Evolutionary conservation across 2,329 filamentous ascomycete genomes (phyloP).

Genomic region (Cryphonectria carpinicola): DNA sequence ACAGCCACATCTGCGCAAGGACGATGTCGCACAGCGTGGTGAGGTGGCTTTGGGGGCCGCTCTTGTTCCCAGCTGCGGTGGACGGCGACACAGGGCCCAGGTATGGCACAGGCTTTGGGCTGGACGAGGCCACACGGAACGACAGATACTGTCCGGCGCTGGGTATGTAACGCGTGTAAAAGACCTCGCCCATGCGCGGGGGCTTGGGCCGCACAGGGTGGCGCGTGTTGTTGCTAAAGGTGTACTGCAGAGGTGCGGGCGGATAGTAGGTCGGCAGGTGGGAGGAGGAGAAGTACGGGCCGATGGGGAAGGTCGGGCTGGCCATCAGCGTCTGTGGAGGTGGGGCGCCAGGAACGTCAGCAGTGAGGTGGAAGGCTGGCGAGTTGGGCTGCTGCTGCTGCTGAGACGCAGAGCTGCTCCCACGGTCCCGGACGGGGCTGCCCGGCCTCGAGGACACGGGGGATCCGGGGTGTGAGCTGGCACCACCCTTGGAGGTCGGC

Average conservation of each 20-base stretch:
- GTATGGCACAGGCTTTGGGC: constrained; percentile 65
- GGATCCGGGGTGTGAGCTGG: constrained; percentile 50
- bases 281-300: constrained; percentile 80
- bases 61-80: constrained; percentile 39
- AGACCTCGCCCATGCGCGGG: constrained; percentile 84
- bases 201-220: constrained; percentile 90
- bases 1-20: constrained; percentile 86
- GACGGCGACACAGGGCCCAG: constrained; percentile 58
- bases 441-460: constrained; percentile 57
- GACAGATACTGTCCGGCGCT: constrained; percentile 83
- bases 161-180: constrained; percentile 87
- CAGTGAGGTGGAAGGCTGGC: constrained; percentile 34
- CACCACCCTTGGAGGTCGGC: constrained; percentile 52
- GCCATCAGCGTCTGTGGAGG: constrained; percentile 41
- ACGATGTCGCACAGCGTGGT: constrained; percentile 53
- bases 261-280: constrained; percentile 92
- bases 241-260: constrained; percentile 80
- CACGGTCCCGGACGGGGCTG: constrained; percentile 47
- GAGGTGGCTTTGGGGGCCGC: constrained; percentile 42
- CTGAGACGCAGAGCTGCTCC: constrained; percentile 34
- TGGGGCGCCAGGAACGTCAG: constrained; percentile 46
- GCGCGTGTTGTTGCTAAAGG: constrained; percentile 74
- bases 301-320: constrained; percentile 50
- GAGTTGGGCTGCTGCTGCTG: constrained; percentile 31
- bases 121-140: constrained; percentile 80